Conservation (phyloP, 2,329 filamentous ascomycete genomes). For the Drechslerella stenobrocha region DNA sequence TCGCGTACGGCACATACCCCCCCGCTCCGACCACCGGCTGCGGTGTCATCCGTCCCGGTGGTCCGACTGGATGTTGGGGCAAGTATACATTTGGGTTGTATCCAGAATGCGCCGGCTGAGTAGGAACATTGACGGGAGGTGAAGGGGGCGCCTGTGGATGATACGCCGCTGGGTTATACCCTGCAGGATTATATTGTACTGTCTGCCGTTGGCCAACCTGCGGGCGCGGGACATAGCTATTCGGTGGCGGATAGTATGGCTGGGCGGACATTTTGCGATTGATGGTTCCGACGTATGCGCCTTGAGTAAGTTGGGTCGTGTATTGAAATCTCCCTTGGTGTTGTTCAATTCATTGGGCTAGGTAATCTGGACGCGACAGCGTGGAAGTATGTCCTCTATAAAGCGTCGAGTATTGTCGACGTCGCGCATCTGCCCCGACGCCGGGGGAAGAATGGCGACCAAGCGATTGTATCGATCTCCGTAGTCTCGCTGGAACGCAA, state of each 20-base stretch:
- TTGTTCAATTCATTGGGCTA: constrained; percentile 24
- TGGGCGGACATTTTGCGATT: constrained; percentile 39
- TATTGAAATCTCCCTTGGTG: not conserved
- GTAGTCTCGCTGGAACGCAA: not conserved
- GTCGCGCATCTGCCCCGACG: not conserved
- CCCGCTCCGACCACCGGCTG: constrained; percentile 44
- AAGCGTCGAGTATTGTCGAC: not conserved
- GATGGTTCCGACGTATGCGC: not conserved
- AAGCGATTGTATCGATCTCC: no score
- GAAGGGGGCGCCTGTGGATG: constrained; percentile 45
- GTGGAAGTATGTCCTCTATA: not conserved
- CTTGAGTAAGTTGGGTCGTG: constrained; percentile 7
- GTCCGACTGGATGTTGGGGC: constrained; percentile 38
- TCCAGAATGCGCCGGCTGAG: constrained; percentile 30
- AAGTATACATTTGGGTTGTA: constrained; percentile 43
- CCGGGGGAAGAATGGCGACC: not conserved
- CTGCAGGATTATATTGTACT: constrained; percentile 45
- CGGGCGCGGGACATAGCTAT: constrained; percentile 38
- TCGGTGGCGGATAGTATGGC: constrained; percentile 45
- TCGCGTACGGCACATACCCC: constrained; percentile 48
- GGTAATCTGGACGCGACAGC: not conserved
- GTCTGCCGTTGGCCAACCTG: constrained; percentile 39
- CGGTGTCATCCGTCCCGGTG: constrained; percentile 41
- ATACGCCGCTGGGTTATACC: constrained; percentile 44
- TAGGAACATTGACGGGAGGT: constrained; percentile 36